Base-by-base conservation (phyloP, 2,329 filamentous ascomycete species). In the Whalleya microplaca region DNA sequence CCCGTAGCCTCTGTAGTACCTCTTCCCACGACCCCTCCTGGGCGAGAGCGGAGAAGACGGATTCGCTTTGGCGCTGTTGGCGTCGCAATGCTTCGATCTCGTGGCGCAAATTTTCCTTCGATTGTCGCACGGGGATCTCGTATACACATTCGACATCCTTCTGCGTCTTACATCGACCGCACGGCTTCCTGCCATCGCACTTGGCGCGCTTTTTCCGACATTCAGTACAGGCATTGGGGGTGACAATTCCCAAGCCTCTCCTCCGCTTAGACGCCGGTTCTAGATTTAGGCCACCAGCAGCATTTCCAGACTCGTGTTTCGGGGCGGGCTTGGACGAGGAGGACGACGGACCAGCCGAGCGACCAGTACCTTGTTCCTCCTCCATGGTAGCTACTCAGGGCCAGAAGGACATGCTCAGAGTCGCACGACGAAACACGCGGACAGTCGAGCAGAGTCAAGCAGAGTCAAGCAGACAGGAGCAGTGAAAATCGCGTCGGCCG, bases 201-300 rank as follows among this genome's bases (percentile, higher is more conserved):
- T 85, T 85, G 63, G 83, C 82, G 55, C 83, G 81, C 71, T 85
- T 85, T 73, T 85, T 85, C 52, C 83, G 79, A 64, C 83, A 85
- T 66, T 85, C 83, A 18, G 80, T 85, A 67, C 83, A 85, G 21
- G 83, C 83, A 70, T 85, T 85, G 42, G 81, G 80, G 3, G 83
- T 85, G 12, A 85, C 82, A 1, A 84, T 72, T 18, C 83, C 83
- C 3, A 83, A 66, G 1, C 83, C 83, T 46, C 83, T 77, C 46
- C 80, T 76, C 16, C 83, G 75, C 67, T 84, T 85, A 2, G 80
- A 80, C 20, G 73, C 80, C 19, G 73, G 66, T 51, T 75, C 70
- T 2, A 66, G 46, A 55, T 67, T 62, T 21, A 66, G 53, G n/a
- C 63, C 58, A 29, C 66, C 52, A 16, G 48, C 23, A 12, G 59